phyloP scores from a whole-genome alignment of 352 stramenopile species.

The Globisporangium perplexum region DNA sequence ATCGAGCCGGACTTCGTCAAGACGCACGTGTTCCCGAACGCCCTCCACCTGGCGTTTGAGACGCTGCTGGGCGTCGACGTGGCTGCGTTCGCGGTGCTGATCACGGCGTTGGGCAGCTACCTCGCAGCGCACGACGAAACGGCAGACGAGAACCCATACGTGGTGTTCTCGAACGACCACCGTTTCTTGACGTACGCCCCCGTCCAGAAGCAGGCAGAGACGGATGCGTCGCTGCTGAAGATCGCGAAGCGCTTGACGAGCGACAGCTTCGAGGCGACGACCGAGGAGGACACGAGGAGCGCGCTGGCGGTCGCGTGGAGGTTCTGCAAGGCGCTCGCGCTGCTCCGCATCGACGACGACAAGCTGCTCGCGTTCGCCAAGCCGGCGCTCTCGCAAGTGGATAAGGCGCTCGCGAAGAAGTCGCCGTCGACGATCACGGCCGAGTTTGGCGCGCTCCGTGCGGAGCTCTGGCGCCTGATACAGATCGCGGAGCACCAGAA shows the following conservation, averaged over 20 bases:
- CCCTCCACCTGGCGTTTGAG: slow-evolving; percentile 43
- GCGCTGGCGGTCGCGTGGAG: slow-evolving; percentile 64
- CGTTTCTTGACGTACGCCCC: slow-evolving; percentile 24
- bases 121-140: slow-evolving; percentile 42
- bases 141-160: slow-evolving; percentile 31
- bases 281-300: not conserved
- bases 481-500: slow-evolving; percentile 42
- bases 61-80: slow-evolving; percentile 34
- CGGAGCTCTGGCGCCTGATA: slow-evolving; percentile 66
- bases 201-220: slow-evolving; percentile 12
- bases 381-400: slow-evolving; percentile 29
- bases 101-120: slow-evolving; percentile 51
- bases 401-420: slow-evolving; percentile 17
- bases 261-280: slow-evolving; percentile 12
- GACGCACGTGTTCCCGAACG: slow-evolving; percentile 49
- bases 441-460: slow-evolving; percentile 27
- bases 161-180: slow-evolving; percentile 35
- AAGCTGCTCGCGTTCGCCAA: slow-evolving; percentile 39
- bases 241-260: slow-evolving; percentile 21
- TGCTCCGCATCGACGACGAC: slow-evolving; percentile 32
- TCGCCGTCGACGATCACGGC: slow-evolving; percentile 1
- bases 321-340: slow-evolving; percentile 49
- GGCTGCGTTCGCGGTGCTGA: slow-evolving; percentile 40
- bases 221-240: slow-evolving; percentile 25
- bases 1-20: slow-evolving; percentile 48